Evolutionary conservation across 2,329 filamentous ascomycete genomes (phyloP), one percentile per base, ranked within the genome.

Genomic region (Aspergillus brunneoviolaceus): DNA sequence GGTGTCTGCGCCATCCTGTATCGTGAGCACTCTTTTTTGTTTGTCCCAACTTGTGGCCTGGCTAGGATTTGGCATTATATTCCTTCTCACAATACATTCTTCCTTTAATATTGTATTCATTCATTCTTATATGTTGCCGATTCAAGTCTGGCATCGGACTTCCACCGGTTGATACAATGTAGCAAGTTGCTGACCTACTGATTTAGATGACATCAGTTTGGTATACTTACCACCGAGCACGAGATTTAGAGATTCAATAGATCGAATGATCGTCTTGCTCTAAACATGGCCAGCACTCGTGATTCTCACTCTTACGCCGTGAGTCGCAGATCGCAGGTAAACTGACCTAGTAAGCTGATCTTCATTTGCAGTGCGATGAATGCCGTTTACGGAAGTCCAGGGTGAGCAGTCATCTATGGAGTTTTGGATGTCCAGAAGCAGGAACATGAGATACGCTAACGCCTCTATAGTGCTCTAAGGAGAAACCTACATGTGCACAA

Each of bases 271-370:
- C 57, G 63, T 57, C 54, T 62, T 59, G 33, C 64, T 64, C 65
- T 69, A 67, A 75, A 72, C 42, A 76, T 76, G 74, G 65, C 72
- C 61, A 76, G 73, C 65, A 76, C 74, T 64, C 74, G 74, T 61
- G 74, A 77, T 69, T 75, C 72, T 51, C 74, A 77, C 63, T 75
- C 74, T 52, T 77, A 74, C 63, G 74, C 74, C 68, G 74, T 77
- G 70, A 69, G 74, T 73, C 57, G 14, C 16, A 25, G 14, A 49
- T 50, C n/a, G n/a, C 19, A 14, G 39, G 47, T n/a, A 23, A 25
- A 19, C 56, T 6, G 19, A 47, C 23, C 31, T 9, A n/a, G 51
- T 52, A 64, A 31, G 27, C 57, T 65, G 54, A 60, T 33, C 14
- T 19, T 55, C 47, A 10, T 12, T 14, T 23, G 53, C 56, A 77